Conservation (phyloP, 176 grass and related monocot genomes). For the Rhynchospora pubera region DNA sequence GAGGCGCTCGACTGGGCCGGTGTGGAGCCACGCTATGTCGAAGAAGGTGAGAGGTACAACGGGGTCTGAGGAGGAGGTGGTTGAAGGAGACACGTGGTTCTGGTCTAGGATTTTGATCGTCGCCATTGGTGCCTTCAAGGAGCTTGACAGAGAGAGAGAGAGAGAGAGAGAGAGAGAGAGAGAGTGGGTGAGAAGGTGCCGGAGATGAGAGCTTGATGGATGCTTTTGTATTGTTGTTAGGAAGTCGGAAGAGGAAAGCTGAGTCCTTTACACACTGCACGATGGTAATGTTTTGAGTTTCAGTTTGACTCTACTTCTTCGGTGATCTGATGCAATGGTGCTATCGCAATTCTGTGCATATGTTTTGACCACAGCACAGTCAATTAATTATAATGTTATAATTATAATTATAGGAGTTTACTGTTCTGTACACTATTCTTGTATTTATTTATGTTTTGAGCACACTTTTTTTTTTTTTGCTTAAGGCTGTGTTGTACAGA, state of each 20-base stretch:
- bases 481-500: too few species aligned
- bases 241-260: background rate
- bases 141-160: background rate
- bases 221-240: background rate
- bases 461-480: too few species aligned
- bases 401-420: too few species aligned
- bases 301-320: too few species aligned
- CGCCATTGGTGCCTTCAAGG: background rate
- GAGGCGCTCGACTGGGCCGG: conserved; percentile 49
- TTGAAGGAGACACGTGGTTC: conserved; percentile 15
- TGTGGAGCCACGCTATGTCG: conserved; percentile 38
- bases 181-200: background rate
- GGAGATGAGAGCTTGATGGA: background rate
- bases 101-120: conserved; percentile 22
- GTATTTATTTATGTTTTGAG: too few species aligned
- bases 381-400: too few species aligned
- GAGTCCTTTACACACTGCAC: too few species aligned
- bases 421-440: too few species aligned
- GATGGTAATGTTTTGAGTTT: too few species aligned
- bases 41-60: conserved; percentile 41
- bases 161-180: background rate
- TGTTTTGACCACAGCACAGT: too few species aligned
- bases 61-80: background rate
- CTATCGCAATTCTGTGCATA: too few species aligned
- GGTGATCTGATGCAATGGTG: too few species aligned